These are phyloP conservation scores for Trichoderma harzianum DNA, from an alignment of 2,329 filamentous ascomycete species.

Conservation along the genomic window DNA sequence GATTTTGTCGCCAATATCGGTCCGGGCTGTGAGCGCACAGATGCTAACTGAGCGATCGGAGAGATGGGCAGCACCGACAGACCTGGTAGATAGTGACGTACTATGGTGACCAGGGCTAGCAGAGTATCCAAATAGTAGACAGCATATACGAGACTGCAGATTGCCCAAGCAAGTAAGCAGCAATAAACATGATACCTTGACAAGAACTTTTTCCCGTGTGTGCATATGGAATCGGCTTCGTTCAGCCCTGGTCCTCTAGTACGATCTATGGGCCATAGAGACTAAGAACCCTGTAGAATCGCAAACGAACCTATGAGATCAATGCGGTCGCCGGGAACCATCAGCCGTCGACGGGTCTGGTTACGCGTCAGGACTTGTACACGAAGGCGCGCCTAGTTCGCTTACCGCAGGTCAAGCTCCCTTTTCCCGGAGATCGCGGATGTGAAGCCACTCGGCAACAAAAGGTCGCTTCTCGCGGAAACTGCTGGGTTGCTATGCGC, in stretches of 20 bases:
- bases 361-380: background rate
- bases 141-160: background rate
- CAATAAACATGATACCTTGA: background rate
- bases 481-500: background rate
- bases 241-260: background rate
- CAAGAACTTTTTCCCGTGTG: background rate
- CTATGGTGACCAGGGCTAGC: conserved; percentile 19
- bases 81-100: conserved; percentile 23
- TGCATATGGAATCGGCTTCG: background rate
- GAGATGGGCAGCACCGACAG: background rate
- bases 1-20: conserved; percentile 20
- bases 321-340: background rate
- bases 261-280: background rate
- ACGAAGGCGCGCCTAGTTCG: conserved; percentile 13
- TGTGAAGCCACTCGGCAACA: background rate
- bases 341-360: background rate
- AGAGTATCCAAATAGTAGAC: background rate
- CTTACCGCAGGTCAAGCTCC: background rate
- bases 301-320: background rate
- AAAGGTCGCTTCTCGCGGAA: conserved; percentile 10
- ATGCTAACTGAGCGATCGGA: conserved; percentile 20
- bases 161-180: background rate
- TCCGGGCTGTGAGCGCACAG: conserved; percentile 5
- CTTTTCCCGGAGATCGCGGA: background rate
- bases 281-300: background rate